These are phyloP conservation scores for Micractinium sp. DNA, from an alignment of 139 green algal genomes.

Conservation along the genomic window DNA sequence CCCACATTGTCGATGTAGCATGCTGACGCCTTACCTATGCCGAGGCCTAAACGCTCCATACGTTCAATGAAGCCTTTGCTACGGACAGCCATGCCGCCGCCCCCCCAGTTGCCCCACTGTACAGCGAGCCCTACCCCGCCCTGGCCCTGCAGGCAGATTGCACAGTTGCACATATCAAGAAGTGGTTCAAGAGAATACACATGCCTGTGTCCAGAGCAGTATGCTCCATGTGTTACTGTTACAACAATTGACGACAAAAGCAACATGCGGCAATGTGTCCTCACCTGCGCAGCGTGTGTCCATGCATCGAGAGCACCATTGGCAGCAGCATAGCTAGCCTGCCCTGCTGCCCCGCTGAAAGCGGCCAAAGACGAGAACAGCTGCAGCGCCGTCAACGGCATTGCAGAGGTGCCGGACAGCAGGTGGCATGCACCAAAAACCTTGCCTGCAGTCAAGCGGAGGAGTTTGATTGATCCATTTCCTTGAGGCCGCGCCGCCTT, in stretches of 20 bases:
- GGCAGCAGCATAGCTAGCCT: constrained; percentile 61
- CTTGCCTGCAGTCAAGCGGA: constrained; percentile 41
- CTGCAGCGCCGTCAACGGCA: constrained; percentile 31
- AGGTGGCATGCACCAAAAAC: constrained; percentile 41
- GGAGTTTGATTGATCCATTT: too few species aligned
- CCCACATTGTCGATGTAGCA: not conserved
- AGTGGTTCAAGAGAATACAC: too few species aligned
- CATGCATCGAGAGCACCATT: constrained; percentile 57
- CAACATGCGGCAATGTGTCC: not conserved
- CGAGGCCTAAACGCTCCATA: constrained; percentile 75
- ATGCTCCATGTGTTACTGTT: too few species aligned
- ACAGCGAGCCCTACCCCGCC: constrained; percentile 28
- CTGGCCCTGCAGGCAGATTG: not conserved
- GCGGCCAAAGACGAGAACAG: constrained; percentile 68
- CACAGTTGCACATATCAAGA: not conserved
- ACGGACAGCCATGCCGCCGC: constrained; percentile 53
- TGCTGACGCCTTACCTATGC: constrained; percentile 47
- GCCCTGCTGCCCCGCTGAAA: constrained; percentile 53
- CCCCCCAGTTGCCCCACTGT: constrained; percentile 66
- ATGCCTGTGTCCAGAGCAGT: too few species aligned
- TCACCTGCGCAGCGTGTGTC: not conserved
- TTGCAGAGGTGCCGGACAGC: not conserved
- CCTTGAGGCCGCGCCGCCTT: too few species aligned
- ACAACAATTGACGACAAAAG: too few species aligned
- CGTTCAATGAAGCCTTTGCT: constrained; percentile 41